Evolutionary conservation across 805 yeast genomes (phyloP), one percentile per base, ranked within the genome.

Genomic region (Geotrichum ghanense): DNA sequence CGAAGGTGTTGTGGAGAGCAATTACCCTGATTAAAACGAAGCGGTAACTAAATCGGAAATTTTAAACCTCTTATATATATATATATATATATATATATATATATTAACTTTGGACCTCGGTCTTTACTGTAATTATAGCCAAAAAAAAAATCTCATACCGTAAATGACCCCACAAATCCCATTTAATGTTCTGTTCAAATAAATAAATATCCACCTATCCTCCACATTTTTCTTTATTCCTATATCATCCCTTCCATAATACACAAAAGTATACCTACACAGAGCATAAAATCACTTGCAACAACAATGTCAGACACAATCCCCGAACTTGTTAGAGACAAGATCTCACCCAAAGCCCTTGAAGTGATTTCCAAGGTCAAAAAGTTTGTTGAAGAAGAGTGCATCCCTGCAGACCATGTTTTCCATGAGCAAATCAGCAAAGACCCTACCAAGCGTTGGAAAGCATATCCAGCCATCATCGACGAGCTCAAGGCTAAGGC

Each of bases 401-500:
- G 80, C 54, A 50, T 74, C 31, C 83, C 85, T 5, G 78, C 76
- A 1, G 80, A 75, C 51, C 56, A 59, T n/a, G 53, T 71, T 12
- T 75, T 66, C 56, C 58, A 64, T 31, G 49, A 51, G 2, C 78
- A 73, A 49, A 57, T 75, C 22, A 58, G 65, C 2, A 43, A 47
- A 2, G 71, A 69, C 41, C 72, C 75, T 3, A 53, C 56, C 2
- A 50, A 56, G 41, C 66, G 81, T 52, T 78, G 81, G 80, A 57
- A 56, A 2, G 45, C 54, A 1, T 65, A 69, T 0, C 81, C 82
- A 1, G 63, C 66, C 22, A 64, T 75, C 34, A 64, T 71, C 16
- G 79, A 74, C 47, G 65, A 65, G n/a, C 62, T 79, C 51, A 78
- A 77, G 64, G 57, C 48, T 2, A 74, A 74, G 54, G 82, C 83